phyloP scores from a whole-genome alignment of 176 grass and related monocot genomes.

The Oropetium thomaeum region DNA sequence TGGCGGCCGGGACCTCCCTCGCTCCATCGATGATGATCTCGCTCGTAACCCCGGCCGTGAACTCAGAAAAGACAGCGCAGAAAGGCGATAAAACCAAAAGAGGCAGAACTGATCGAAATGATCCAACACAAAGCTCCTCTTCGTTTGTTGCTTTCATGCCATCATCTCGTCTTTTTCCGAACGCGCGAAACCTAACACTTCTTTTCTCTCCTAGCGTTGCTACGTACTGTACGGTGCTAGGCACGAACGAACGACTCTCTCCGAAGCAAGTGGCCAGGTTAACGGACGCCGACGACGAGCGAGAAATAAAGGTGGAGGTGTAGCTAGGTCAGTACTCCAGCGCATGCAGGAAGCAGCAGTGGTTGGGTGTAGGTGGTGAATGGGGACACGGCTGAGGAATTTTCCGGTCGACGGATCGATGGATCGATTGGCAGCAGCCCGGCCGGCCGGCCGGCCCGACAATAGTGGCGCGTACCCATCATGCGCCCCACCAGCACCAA shows the following conservation, averaged over 20 bases:
- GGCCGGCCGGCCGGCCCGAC: slow-evolving; percentile 9
- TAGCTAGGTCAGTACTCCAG: too few relatives aligned
- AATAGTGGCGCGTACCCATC: slow-evolving; percentile 35
- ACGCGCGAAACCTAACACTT: too few relatives aligned
- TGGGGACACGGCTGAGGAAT: slow-evolving; percentile 37
- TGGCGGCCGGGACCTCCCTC: neutral
- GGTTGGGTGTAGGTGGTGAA: slow-evolving; percentile 28
- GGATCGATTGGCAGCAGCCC: neutral
- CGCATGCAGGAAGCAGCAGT: neutral
- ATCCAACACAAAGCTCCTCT: neutral
- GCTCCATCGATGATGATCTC: neutral
- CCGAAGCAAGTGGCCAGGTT: neutral
- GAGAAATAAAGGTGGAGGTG: neutral
- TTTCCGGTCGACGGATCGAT: neutral
- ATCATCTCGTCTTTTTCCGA: neutral
- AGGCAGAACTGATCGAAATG: neutral
- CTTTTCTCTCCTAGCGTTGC: neutral
- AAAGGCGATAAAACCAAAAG: slow-evolving; percentile 9
- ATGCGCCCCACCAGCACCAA: slow-evolving; percentile 20
- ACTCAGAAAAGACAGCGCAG: slow-evolving; percentile 24
- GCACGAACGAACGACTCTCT: neutral
- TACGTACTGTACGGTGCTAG: too few relatives aligned
- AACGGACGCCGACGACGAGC: neutral
- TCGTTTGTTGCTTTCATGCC: too few relatives aligned
- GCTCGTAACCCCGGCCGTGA: neutral